These are phyloP conservation scores for Suhomyces kunorum DNA, from an alignment of 1,139 yeast genomes.

Conservation along the genomic window DNA sequence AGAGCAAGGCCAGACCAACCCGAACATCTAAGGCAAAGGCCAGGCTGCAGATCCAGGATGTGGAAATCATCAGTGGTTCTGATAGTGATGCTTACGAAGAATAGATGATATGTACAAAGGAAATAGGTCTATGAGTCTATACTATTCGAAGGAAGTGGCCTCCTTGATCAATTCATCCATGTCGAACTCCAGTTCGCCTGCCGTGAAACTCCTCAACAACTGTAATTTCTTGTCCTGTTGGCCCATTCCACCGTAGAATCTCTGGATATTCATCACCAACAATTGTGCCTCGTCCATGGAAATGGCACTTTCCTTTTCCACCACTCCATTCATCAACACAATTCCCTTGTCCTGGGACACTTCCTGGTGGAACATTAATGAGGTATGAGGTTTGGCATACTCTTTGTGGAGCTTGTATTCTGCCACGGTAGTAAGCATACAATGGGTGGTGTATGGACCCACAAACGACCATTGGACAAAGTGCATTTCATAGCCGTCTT, in stretches of 20 bases:
- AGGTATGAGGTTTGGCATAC: conserved; percentile 93
- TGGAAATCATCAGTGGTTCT: conserved; percentile 11
- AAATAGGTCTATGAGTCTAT: background rate
- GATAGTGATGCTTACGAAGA: conserved; percentile 12
- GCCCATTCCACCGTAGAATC: conserved; percentile 75
- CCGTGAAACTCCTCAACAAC: conserved; percentile 66
- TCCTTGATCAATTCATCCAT: conserved; percentile 69
- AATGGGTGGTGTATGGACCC: conserved; percentile 82
- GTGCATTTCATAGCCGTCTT: conserved; percentile 75
- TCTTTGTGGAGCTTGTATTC: conserved; percentile 91
- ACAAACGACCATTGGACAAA: conserved; percentile 93
- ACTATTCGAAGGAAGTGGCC: conserved; percentile 65
- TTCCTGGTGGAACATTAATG: conserved; percentile 85
- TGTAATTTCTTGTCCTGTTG: conserved; percentile 52
- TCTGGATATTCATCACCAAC: conserved; percentile 74
- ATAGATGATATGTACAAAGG: background rate
- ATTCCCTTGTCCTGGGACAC: conserved; percentile 59
- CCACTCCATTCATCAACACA: conserved; percentile 84
- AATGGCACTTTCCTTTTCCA: conserved; percentile 70
- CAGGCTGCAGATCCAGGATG: conserved; percentile 11
- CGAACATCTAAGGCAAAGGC: conserved; percentile 10
- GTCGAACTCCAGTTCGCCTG: conserved; percentile 63
- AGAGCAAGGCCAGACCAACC: conserved; percentile 2
- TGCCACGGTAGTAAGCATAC: conserved; percentile 87
- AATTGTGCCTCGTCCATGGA: conserved; percentile 75